These are phyloP conservation scores for Plasmodium coatneyi DNA, from an alignment of 169 alveolate genomes.

Conservation along the genomic window DNA sequence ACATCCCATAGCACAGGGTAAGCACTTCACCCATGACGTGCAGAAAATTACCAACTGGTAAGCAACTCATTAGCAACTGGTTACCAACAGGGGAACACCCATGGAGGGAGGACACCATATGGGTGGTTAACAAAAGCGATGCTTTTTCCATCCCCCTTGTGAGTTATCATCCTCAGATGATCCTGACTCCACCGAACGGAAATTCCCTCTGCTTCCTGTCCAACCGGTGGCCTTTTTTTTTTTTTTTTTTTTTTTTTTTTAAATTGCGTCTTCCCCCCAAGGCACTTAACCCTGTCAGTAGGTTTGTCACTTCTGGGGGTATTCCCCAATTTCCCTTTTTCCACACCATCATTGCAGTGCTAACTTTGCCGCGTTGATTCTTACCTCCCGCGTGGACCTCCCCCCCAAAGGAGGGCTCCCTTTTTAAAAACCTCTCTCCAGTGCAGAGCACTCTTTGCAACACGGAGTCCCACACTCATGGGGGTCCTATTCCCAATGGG, in stretches of 20 bases:
- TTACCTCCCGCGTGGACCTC: not conserved
- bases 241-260: slow-evolving; percentile 21
- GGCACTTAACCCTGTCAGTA: not conserved
- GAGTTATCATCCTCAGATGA: not conserved
- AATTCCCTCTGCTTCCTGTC: not conserved
- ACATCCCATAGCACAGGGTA: not conserved
- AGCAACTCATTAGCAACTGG: too few relatives aligned
- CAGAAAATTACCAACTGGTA: not conserved
- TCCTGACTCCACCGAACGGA: too few relatives aligned
- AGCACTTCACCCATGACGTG: not conserved
- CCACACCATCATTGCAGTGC: not conserved
- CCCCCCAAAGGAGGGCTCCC: not conserved
- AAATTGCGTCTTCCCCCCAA: not conserved
- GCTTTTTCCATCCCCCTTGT: not conserved
- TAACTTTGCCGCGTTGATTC: not conserved
- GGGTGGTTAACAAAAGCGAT: not conserved
- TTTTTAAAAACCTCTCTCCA: not conserved
- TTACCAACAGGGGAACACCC: not conserved
- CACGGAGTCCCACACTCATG: not conserved
- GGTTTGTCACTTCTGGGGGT: not conserved
- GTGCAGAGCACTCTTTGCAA: not conserved
- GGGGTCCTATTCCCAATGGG: not conserved
- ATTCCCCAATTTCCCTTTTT: too few relatives aligned
- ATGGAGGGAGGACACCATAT: not conserved
- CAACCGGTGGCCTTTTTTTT: not conserved